phyloP scores from a whole-genome alignment of 768 basidiomycete species.

The Phanerodontia chrysosporium region DNA sequence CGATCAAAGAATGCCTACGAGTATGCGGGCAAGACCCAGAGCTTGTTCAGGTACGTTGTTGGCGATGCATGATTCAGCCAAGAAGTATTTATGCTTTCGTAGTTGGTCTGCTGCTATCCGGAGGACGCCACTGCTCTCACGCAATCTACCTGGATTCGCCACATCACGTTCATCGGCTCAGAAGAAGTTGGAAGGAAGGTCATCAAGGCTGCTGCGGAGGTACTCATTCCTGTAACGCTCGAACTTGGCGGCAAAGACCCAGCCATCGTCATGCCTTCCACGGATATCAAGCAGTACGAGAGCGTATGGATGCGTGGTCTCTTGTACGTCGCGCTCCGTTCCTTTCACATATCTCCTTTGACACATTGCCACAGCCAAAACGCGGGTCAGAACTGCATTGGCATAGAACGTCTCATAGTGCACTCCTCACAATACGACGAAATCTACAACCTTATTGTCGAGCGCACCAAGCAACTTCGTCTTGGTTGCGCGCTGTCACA shows the following conservation, averaged over 20 bases:
- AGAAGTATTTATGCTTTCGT: neutral
- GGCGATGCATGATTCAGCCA: neutral
- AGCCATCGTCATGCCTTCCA: constrained; percentile 81
- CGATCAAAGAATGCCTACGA: constrained; percentile 69
- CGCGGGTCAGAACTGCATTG: constrained; percentile 95
- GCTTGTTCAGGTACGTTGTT: constrained; percentile 67
- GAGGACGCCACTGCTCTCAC: constrained; percentile 83
- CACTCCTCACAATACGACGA: constrained; percentile 74
- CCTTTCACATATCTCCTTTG: neutral
- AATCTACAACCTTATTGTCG: constrained; percentile 59
- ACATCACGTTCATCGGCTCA: constrained; percentile 93
- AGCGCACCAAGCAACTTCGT: constrained; percentile 68
- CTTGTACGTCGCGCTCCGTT: constrained; percentile 54
- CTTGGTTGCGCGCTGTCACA: constrained; percentile 70
- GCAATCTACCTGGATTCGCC: constrained; percentile 72
- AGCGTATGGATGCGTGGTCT: constrained; percentile 87
- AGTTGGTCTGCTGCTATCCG: constrained; percentile 86
- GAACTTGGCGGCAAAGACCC: constrained; percentile 97
- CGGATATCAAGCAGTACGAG: constrained; percentile 76
- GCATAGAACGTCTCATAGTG: constrained; percentile 90
- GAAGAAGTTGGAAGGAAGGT: constrained; percentile 77
- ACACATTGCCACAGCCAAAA: constrained; percentile 60
- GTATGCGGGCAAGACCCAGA: constrained; percentile 82
- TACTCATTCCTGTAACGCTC: constrained; percentile 87
- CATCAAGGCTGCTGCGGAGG: constrained; percentile 76